Evolutionary conservation across 805 yeast species (phyloP).

Genomic region (Candida arabinofermentans): DNA sequence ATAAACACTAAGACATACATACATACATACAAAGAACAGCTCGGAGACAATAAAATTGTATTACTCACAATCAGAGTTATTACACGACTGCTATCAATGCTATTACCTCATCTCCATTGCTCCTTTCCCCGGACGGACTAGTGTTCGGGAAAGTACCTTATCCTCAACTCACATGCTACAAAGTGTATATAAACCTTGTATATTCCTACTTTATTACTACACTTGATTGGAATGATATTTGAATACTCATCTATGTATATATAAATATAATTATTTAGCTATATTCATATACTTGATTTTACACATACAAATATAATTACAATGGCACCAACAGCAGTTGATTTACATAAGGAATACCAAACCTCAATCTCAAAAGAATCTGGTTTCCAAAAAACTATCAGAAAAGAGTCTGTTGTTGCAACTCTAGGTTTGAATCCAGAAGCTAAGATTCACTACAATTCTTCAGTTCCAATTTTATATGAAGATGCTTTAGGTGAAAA

Average conservation of each 20-base stretch:
- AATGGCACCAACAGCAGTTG: slow-evolving; percentile 40
- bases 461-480: slow-evolving; percentile 87
- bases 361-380: slow-evolving; percentile 21
- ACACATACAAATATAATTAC: slow-evolving; percentile 4
- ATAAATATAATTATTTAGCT: too few relatives aligned
- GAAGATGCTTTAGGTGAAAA: slow-evolving; percentile 91
- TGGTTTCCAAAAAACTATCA: slow-evolving; percentile 23
- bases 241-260: not conserved
- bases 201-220: not conserved
- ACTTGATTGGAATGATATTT: not conserved
- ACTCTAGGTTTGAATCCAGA: slow-evolving; percentile 52
- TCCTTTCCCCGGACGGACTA: too few relatives aligned
- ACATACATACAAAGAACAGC: too few relatives aligned
- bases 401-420: slow-evolving; percentile 29
- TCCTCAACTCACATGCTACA: too few relatives aligned
- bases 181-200: too few relatives aligned
- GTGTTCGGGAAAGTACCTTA: too few relatives aligned
- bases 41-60: too few relatives aligned
- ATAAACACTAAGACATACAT: too few relatives aligned
- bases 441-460: slow-evolving; percentile 77
- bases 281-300: not conserved
- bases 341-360: slow-evolving; percentile 30
- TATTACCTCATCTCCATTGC: not conserved
- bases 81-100: too few relatives aligned
- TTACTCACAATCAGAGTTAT: too few relatives aligned